Evolutionary conservation across 73 alveolate genomes (phyloP).

Genomic region (Paramecium sonneborni): DNA sequence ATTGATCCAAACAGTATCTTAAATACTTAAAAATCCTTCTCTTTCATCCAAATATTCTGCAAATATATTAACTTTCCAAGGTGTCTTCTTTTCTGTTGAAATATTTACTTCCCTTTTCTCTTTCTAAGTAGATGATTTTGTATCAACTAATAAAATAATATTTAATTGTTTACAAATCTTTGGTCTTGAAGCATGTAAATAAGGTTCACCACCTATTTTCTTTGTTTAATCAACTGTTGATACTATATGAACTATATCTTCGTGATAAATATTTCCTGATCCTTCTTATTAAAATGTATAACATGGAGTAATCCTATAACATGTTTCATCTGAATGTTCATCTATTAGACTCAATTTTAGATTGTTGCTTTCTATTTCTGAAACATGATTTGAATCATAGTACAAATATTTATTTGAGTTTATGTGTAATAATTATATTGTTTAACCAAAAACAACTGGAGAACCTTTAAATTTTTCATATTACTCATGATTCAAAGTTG

Average conservation of each 20-base stretch:
- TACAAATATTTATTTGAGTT: slow-evolving; percentile 60
- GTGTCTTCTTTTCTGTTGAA: slow-evolving; percentile 58
- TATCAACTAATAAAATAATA: background rate
- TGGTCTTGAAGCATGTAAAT: slow-evolving; percentile 61
- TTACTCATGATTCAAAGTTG: slow-evolving; percentile 51
- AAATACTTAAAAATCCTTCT: slow-evolving; percentile 55
- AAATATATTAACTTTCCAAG: slow-evolving; percentile 56
- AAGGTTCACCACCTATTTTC: slow-evolving; percentile 62
- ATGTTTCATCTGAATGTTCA: slow-evolving; percentile 63
- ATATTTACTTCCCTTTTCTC: slow-evolving; percentile 59
- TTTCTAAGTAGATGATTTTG: slow-evolving; percentile 3
- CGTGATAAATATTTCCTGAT: slow-evolving; percentile 53
- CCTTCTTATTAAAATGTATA: slow-evolving; percentile 59
- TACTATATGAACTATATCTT: slow-evolving; percentile 59
- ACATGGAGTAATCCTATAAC: slow-evolving; percentile 47
- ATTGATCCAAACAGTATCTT: slow-evolving; percentile 59
- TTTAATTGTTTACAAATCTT: background rate
- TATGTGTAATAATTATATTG: slow-evolving; percentile 55
- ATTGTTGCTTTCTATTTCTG: slow-evolving; percentile 60
- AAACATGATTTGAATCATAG: slow-evolving; percentile 60
- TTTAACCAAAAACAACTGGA: slow-evolving; percentile 58
- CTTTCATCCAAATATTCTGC: slow-evolving; percentile 60
- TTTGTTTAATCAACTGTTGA: slow-evolving; percentile 56
- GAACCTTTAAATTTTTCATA: slow-evolving; percentile 62
- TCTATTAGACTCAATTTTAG: slow-evolving; percentile 51